These are phyloP conservation scores for Penicillium parvum DNA, from an alignment of 495 filamentous ascomycete species.

Conservation along the genomic window DNA sequence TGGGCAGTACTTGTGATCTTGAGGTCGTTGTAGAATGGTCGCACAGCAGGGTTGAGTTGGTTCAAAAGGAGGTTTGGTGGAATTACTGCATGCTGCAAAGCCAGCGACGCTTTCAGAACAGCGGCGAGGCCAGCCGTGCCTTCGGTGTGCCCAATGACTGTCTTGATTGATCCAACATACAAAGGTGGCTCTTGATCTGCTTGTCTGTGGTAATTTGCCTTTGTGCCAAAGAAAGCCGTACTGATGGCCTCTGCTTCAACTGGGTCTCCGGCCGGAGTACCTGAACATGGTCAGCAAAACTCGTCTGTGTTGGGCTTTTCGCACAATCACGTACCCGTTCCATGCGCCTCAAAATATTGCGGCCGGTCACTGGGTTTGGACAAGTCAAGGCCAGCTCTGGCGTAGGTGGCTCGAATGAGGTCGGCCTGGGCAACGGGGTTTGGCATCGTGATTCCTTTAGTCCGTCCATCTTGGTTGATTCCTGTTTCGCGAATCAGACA, in stretches of 20 bases:
- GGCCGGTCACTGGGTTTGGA: slow-evolving; percentile 20
- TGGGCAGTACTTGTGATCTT: slow-evolving; percentile 13
- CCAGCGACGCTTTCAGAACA: slow-evolving; percentile 27
- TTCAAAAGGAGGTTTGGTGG: slow-evolving; percentile 58
- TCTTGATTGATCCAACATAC: slow-evolving; percentile 53
- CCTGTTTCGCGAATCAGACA: slow-evolving; percentile 38
- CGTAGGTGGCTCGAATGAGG: slow-evolving; percentile 36
- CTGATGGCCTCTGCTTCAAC: slow-evolving; percentile 35
- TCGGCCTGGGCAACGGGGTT: slow-evolving; percentile 30
- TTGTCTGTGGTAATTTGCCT: slow-evolving; percentile 32
- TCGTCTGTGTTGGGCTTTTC: not conserved
- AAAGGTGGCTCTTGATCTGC: slow-evolving; percentile 26
- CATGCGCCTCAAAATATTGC: slow-evolving; percentile 42
- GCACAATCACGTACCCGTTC: slow-evolving; percentile 19
- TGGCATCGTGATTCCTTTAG: slow-evolving; percentile 40
- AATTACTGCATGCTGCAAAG: slow-evolving; percentile 47
- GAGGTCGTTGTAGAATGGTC: slow-evolving; percentile 33
- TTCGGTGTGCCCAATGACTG: slow-evolving; percentile 53
- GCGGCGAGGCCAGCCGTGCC: slow-evolving; percentile 56
- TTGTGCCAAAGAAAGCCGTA: slow-evolving; percentile 27
- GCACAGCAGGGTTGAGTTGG: slow-evolving; percentile 30
- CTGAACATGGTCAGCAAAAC: slow-evolving; percentile 10
- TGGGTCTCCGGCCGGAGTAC: slow-evolving; percentile 40
- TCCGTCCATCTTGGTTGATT: slow-evolving; percentile 39
- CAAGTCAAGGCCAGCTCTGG: slow-evolving; percentile 35